Conservation (phyloP, 225 moss, liverwort and hornwort genomes). For the Anthoceros angustus region DNA sequence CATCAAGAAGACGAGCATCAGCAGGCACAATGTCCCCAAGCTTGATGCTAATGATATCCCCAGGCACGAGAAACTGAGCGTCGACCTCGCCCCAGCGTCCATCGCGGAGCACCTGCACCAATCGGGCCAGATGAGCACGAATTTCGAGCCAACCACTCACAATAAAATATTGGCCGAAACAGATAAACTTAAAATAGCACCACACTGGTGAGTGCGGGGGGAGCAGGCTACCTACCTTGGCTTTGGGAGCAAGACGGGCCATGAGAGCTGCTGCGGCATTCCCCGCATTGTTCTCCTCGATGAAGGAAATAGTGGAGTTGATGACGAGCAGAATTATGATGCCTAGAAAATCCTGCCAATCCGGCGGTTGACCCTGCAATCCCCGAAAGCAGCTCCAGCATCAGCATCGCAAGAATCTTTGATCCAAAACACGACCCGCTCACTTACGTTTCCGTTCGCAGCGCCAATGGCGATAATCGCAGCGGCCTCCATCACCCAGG, state of each 20-base stretch:
- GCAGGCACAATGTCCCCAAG: slow-evolving; percentile 27
- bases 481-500: background rate
- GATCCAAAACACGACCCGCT: background rate
- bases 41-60: slow-evolving; percentile 23
- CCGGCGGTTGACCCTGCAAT: background rate
- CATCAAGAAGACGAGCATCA: slow-evolving; percentile 24
- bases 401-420: background rate
- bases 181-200: background rate
- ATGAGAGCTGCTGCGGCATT: slow-evolving; percentile 1
- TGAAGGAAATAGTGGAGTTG: slow-evolving; percentile 4
- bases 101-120: slow-evolving; percentile 17
- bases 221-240: background rate
- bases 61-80: slow-evolving; percentile 18
- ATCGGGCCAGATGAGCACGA: background rate
- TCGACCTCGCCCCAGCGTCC: slow-evolving; percentile 22
- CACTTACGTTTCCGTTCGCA: background rate
- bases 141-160: background rate
- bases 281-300: slow-evolving; percentile 2
- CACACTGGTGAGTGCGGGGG: background rate
- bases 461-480: background rate
- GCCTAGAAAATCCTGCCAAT: background rate
- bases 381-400: background rate
- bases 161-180: background rate
- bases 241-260: background rate
- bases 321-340: background rate